phyloP scores from a whole-genome alignment of 352 stramenopile genomes.

The Salisapilia sapeloensis region DNA sequence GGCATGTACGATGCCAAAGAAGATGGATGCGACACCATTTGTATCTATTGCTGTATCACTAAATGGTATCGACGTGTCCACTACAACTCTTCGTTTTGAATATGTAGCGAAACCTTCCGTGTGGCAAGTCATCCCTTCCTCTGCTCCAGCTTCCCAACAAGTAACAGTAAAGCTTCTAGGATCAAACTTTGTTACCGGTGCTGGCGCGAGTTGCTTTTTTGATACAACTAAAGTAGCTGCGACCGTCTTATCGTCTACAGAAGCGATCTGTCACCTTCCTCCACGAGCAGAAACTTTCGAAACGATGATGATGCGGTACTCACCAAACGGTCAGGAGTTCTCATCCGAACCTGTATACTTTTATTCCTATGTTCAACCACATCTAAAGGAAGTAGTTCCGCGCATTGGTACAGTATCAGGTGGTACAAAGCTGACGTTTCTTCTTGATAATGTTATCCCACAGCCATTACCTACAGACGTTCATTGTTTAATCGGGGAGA shows the following conservation, averaged over 20 bases:
- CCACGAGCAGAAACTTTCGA: slow-evolving; percentile 4
- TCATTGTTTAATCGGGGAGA: slow-evolving; percentile 9
- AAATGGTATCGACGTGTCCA: slow-evolving; percentile 15
- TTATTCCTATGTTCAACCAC: slow-evolving; percentile 10
- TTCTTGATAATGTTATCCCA: slow-evolving; percentile 3
- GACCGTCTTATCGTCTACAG: slow-evolving; percentile 10
- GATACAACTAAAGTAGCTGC: slow-evolving; percentile 9
- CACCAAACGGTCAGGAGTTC: slow-evolving; percentile 17
- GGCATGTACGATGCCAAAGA: slow-evolving; percentile 9
- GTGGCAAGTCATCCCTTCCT: slow-evolving; percentile 9
- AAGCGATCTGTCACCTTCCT: slow-evolving; percentile 14
- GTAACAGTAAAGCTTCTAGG: slow-evolving; percentile 15
- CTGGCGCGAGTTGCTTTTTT: slow-evolving; percentile 10
- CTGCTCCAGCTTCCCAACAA: slow-evolving; percentile 7
- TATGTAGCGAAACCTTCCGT: slow-evolving; percentile 18
- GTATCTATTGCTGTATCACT: slow-evolving; percentile 12
- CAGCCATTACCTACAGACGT: slow-evolving; percentile 2
- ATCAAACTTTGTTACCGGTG: slow-evolving; percentile 9
- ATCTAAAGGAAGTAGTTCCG: slow-evolving; percentile 1
- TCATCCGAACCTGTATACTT: slow-evolving; percentile 8
- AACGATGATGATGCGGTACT: slow-evolving; percentile 7
- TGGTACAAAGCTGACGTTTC: slow-evolving; percentile 12
- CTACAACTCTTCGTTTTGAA: slow-evolving; percentile 5
- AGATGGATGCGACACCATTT: slow-evolving; percentile 2
- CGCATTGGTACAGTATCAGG: slow-evolving; percentile 5